A percentile compares a stretch with the other conserved stretches of the same genome.
Evolutionary conservation across 2,329 filamentous ascomycete species (phyloP).

Genomic region (Colletotrichum higginsianum): DNA sequence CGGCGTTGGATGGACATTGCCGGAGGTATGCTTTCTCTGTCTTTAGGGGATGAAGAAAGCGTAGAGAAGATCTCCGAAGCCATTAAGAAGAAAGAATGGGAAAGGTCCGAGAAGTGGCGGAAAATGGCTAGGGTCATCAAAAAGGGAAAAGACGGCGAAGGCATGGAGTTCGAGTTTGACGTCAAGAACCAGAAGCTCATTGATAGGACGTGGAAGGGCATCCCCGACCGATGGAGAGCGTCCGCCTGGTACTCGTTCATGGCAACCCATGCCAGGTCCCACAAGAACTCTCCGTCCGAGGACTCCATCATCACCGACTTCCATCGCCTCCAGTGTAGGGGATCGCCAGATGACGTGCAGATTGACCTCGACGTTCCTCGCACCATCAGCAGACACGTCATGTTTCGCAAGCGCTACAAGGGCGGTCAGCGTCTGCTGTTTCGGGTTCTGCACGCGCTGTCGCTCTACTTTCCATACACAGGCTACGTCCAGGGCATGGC

Average conservation of each 20-base stretch:
- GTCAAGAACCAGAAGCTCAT: conserved; percentile 86
- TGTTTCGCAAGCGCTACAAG: conserved; percentile 93
- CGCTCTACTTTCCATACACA: conserved; percentile 89
- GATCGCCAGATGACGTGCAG: conserved; percentile 92
- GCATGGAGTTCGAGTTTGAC: conserved; percentile 84
- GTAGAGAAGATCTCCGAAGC: conserved; percentile 67
- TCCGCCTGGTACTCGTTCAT: conserved; percentile 97
- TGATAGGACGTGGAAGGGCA: conserved; percentile 96
- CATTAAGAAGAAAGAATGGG: conserved; percentile 74
- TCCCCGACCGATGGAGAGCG: conserved; percentile 94
- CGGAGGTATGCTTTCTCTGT: conserved; percentile 75
- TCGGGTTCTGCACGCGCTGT: conserved; percentile 91
- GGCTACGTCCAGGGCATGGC: conserved; percentile 99
- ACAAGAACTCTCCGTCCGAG: conserved; percentile 75
- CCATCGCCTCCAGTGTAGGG: conserved; percentile 78
- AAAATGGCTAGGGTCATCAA: conserved; percentile 74
- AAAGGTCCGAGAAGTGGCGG: conserved; percentile 77
- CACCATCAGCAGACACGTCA: conserved; percentile 95
- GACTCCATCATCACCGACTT: conserved; percentile 81
- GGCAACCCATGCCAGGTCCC: conserved; percentile 78
- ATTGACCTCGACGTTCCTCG: conserved; percentile 97
- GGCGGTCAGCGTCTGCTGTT: conserved; percentile 94
- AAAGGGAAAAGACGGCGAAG: conserved; percentile 66
- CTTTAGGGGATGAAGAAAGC: conserved; percentile 72
- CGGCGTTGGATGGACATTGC: conserved; percentile 75